phyloP scores from a whole-genome alignment of 108 stramenopile genomes.

The Fragilaria crotonensis region DNA sequence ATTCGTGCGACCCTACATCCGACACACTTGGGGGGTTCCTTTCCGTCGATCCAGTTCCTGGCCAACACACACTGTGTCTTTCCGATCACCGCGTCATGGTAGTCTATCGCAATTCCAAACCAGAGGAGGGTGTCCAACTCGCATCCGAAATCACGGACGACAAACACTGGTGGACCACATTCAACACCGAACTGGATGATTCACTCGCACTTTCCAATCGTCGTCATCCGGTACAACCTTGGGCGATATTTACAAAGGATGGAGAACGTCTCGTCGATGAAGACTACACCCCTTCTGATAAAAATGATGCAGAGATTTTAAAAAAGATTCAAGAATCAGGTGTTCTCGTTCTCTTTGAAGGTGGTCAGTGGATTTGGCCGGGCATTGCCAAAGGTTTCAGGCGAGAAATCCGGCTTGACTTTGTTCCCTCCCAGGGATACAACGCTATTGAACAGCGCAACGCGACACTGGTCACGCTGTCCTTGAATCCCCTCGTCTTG shows the following conservation, averaged over 20 bases:
- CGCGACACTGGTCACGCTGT: constrained; percentile 41
- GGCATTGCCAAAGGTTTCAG: constrained; percentile 57
- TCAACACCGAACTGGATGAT: neutral
- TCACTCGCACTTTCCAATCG: neutral
- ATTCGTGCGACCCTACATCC: too few relatives aligned
- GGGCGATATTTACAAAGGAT: constrained; percentile 45
- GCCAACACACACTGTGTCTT: constrained; percentile 46
- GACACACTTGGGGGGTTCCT: constrained; percentile 36
- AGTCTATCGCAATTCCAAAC: neutral
- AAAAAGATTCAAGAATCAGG: constrained; percentile 16
- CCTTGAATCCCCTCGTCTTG: constrained; percentile 52
- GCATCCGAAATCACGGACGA: neutral
- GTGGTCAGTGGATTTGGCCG: constrained; percentile 69
- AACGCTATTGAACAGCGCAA: constrained; percentile 10
- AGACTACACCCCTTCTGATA: constrained; percentile 6
- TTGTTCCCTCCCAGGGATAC: constrained; percentile 1
- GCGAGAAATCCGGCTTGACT: constrained; percentile 24
- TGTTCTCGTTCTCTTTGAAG: constrained; percentile 46
- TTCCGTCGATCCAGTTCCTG: constrained; percentile 34
- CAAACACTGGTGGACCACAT: neutral
- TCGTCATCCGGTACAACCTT: constrained; percentile 45
- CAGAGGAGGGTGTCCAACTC: neutral
- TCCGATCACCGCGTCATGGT: neutral
- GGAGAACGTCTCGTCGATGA: constrained; percentile 32
- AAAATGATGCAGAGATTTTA: constrained; percentile 1